Evolutionary conservation across 495 filamentous ascomycete species (phyloP).

Genomic region (Hyphodiscus hymeniophilus): DNA sequence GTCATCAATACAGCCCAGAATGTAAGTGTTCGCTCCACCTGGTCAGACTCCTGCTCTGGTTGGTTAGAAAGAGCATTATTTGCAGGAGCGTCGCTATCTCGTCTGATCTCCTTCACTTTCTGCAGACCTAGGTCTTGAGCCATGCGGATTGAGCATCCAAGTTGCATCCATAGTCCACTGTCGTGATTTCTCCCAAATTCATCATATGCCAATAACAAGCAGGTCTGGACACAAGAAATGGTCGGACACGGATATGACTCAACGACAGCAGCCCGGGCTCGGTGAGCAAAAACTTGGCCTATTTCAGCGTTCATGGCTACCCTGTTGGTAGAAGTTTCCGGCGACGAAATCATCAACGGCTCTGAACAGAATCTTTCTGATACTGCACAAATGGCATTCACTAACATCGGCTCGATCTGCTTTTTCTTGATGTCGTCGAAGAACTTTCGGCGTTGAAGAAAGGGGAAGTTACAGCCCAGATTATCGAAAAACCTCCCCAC

Average conservation of each 20-base stretch:
- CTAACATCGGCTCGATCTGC: conserved; percentile 71
- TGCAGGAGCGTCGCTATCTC: conserved; percentile 28
- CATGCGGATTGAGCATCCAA: conserved; percentile 79
- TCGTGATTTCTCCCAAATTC: conserved; percentile 80
- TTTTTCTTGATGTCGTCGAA: conserved; percentile 64
- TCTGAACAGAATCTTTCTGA: conserved; percentile 71
- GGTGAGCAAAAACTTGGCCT: conserved; percentile 68
- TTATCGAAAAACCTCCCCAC: conserved; percentile 70
- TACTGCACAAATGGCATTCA: conserved; percentile 77
- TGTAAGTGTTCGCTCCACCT: conserved; percentile 70
- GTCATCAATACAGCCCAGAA: conserved; percentile 84
- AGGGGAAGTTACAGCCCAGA: conserved; percentile 76
- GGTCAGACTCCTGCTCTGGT: conserved; percentile 47
- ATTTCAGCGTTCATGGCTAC: conserved; percentile 34
- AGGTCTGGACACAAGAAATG: conserved; percentile 71
- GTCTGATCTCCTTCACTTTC: conserved; percentile 64
- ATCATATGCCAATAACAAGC: conserved; percentile 73
- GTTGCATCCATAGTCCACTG: conserved; percentile 85
- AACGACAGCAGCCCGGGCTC: conserved; percentile 64
- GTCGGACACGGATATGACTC: conserved; percentile 73
- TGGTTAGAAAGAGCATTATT: conserved; percentile 37
- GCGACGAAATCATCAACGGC: conserved; percentile 42
- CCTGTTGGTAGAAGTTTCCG: conserved; percentile 13
- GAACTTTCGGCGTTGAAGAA: conserved; percentile 61
- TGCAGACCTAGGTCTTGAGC: conserved; percentile 77